Evolutionary conservation across 371 early-diverging fungal species (phyloP), one percentile per base, ranked within the genome.

Genomic region (Nosema bombycis): DNA sequence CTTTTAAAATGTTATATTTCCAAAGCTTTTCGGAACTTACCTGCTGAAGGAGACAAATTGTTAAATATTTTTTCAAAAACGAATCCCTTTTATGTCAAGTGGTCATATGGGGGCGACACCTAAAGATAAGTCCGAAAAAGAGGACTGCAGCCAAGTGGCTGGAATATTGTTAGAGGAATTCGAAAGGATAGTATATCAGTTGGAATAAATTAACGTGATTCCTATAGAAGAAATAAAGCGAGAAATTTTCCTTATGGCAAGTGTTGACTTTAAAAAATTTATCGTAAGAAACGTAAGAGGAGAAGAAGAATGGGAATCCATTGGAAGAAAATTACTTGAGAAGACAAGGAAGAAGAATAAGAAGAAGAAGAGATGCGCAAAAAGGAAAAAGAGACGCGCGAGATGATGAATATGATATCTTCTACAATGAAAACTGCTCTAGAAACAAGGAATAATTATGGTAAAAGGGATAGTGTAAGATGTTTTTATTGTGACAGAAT

Each of bases 51-150:
- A n/a, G n/a, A n/a, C n/a, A n/a, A n/a, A n/a, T 46, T 46, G 46
- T 46, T 46, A 46, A 10, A 46, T 46, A 46, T 46, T 46, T 46
- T 4, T 10, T 10, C 18, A 46, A 46, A 10, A 10, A 4, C 18
- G 18, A 46, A 4, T 18, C 46, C 46, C 18, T 18, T 10, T 58
- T 58, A 58, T 58, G 58, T 12, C n/a, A 58, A 58, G n/a, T 58
- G n/a, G n/a, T 12, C 4, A 58, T 23, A 58, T 58, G 58, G 58
- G 58, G 58, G 58, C 58, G 58, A 58, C 24, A 58, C 58, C 58
- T 3, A 12, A 24, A 3, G 4, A 24, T 12, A 23, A 58, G 58
- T 58, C 58, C 4, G 24, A 4, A 58, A 58, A 23, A 12, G 14
- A 58, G 12, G 58, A 58, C 58, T 58, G 24, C n/a, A 23, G 58